phyloP scores from a whole-genome alignment of 352 stramenopile species.

The Pythium myriotylum region DNA sequence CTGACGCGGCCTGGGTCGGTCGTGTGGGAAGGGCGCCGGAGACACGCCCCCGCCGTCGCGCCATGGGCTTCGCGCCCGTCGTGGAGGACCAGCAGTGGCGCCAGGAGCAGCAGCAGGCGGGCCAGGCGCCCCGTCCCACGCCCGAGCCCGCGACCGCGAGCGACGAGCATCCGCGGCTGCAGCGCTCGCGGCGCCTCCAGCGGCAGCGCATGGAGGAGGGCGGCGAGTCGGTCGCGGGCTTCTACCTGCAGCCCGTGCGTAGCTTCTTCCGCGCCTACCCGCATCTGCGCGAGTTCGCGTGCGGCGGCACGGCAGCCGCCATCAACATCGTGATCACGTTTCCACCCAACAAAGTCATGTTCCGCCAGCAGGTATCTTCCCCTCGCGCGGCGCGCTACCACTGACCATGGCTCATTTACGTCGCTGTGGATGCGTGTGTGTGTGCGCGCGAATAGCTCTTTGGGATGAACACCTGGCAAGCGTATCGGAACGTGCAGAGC shows the following conservation, averaged over 20 bases:
- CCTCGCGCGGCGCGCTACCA: too few relatives aligned
- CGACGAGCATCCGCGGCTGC: constrained; percentile 16
- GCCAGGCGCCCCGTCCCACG: constrained; percentile 1
- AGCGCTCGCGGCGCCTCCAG: constrained; percentile 14
- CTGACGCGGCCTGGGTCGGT: not conserved
- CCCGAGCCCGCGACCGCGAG: not conserved
- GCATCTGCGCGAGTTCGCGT: constrained; percentile 82
- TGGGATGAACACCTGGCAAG: constrained; percentile 66
- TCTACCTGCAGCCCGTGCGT: constrained; percentile 17
- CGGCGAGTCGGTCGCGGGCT: not conserved
- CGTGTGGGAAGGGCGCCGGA: constrained; percentile 12
- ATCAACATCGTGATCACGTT: constrained; percentile 91
- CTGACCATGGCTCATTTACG: not conserved
- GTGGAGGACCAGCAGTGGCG: constrained; percentile 25
- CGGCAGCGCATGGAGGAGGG: constrained; percentile 10
- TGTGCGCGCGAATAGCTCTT: constrained; percentile 81
- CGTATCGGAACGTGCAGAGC: constrained; percentile 66
- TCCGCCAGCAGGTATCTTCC: constrained; percentile 76
- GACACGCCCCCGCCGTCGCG: constrained; percentile 6
- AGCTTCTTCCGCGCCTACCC: constrained; percentile 60
- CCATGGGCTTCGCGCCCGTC: constrained; percentile 24
- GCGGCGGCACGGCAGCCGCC: constrained; percentile 74
- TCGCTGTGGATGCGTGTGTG: too few relatives aligned
- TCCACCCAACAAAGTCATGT: constrained; percentile 91
- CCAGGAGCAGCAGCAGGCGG: constrained; percentile 9